These are phyloP conservation scores for Penicillium lividum DNA, from an alignment of 495 filamentous ascomycete species.

Conservation along the genomic window DNA sequence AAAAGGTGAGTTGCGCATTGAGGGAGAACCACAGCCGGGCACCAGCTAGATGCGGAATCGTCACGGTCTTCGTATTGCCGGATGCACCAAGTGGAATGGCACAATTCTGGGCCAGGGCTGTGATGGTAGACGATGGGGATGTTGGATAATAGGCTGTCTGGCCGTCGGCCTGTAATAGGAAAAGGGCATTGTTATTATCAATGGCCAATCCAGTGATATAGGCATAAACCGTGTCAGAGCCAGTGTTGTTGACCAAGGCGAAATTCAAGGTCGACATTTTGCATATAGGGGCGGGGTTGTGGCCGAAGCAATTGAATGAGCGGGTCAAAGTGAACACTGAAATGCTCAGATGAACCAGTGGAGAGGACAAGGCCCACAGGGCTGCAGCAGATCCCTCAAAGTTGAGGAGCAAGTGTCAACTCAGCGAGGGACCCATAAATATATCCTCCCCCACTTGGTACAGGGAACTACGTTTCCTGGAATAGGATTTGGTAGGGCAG, in stretches of 20 bases:
- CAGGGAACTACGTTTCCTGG: background rate
- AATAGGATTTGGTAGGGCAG: constrained; percentile 18
- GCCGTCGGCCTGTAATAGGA: constrained; percentile 64
- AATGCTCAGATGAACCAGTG: background rate
- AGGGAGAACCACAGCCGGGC: constrained; percentile 69
- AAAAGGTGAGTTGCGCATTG: constrained; percentile 63
- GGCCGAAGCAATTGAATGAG: no score
- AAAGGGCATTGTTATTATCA: constrained; percentile 58
- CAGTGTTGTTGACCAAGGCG: constrained; percentile 62
- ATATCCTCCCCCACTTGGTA: background rate
- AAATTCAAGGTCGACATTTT: constrained; percentile 54
- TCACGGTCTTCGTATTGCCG: constrained; percentile 59
- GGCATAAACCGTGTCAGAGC: constrained; percentile 62
- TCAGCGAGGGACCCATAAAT: background rate
- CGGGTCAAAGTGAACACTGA: no score
- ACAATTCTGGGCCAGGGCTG: constrained; percentile 52
- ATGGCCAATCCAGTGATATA: constrained; percentile 69
- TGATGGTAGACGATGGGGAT: constrained; percentile 45
- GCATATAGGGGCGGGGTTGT: background rate
- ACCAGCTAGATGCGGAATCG: constrained; percentile 68
- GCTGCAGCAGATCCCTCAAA: background rate
- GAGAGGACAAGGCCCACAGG: background rate
- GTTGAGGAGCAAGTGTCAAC: background rate
- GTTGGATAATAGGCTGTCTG: constrained; percentile 56
- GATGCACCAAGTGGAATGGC: constrained; percentile 63